These are phyloP conservation scores for Amoebophrya sp. DNA, from an alignment of 169 alveolate genomes.

Conservation along the genomic window DNA sequence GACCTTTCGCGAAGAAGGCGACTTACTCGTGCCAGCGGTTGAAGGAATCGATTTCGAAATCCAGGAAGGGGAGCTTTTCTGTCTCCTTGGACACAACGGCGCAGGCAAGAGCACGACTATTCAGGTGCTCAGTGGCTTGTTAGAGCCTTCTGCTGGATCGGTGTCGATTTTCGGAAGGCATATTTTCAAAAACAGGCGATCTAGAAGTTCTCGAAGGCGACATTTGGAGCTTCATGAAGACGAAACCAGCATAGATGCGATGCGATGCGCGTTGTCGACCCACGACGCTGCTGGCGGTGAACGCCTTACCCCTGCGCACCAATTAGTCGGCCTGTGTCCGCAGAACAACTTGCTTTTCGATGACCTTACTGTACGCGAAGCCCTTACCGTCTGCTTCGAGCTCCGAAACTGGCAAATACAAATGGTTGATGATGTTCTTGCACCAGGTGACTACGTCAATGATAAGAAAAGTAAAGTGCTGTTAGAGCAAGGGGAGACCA, in stretches of 20 bases:
- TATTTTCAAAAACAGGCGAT: background rate
- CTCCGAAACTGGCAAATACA: background rate
- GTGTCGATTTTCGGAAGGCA: background rate
- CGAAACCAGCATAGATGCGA: background rate
- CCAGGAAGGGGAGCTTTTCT: background rate
- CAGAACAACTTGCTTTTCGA: background rate
- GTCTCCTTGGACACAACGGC: background rate
- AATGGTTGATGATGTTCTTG: background rate
- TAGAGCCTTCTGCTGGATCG: background rate
- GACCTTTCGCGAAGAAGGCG: no score
- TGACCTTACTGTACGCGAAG: background rate
- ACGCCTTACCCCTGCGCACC: background rate
- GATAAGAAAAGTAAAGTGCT: no score
- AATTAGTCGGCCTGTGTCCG: background rate
- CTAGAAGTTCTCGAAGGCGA: background rate
- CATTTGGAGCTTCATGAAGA: background rate
- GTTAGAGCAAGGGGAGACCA: no score
- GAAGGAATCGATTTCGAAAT: background rate
- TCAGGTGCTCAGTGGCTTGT: background rate
- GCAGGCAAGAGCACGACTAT: background rate
- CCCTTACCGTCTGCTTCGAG: background rate
- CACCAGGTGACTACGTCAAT: no score
- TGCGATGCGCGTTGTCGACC: no score
- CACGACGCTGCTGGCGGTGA: no score
- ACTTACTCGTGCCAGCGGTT: no score